Base-by-base conservation (phyloP, 371 early-diverging fungal genomes). In the Zopfochytrium polystomum region DNA sequence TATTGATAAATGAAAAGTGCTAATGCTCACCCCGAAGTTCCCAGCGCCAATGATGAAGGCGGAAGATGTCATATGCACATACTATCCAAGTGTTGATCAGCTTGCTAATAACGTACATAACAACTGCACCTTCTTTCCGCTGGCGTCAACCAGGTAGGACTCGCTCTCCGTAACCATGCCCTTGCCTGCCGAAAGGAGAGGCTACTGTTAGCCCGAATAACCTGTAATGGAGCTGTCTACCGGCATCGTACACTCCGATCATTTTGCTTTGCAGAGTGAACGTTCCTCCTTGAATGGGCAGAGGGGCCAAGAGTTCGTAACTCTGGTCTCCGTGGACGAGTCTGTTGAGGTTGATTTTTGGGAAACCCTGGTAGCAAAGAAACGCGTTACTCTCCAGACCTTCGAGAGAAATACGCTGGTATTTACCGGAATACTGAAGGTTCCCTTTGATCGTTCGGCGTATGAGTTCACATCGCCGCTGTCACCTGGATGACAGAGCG, bases 271-370 rank as follows among this genome's bases (percentile, higher is more conserved):
- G 58, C 50, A 77, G 33, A 58, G 78, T 68, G 76, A 86, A 66
- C 43, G 76, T 80, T 0, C 86, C 89, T 3, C 60, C 65, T 3
- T 78, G 74, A 1, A 62, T 58, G 27, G 89, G 89, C 34, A 87
- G 66, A 3, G 82, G 83, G 9, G 72, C 66, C 22, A 85, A 54
- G 30, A 85, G 65, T 58, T 87, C 84, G 42, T 82, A 62, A n/a
- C 72, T 70, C 59, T 86, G 87, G 59, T 89, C 89, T 32, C 89
- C 89, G 52, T 89, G 87, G 1, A 89, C 84, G 30, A 89, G 79
- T 30, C 74, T 74, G 72, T 83, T 84, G 38, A 81, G 78, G 55
- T 89, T 84, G 60, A 78, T 82, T 29, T 72, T 67, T n/a, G 88
- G 88, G 44, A 88, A 61, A 25, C 86, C 86, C 25, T 83, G 80